Percentiles rank a stretch among this genome's conserved stretches.
Evolutionary conservation across 2,329 filamentous ascomycete species (phyloP).

Genomic region (Aspergillus neoniger): DNA sequence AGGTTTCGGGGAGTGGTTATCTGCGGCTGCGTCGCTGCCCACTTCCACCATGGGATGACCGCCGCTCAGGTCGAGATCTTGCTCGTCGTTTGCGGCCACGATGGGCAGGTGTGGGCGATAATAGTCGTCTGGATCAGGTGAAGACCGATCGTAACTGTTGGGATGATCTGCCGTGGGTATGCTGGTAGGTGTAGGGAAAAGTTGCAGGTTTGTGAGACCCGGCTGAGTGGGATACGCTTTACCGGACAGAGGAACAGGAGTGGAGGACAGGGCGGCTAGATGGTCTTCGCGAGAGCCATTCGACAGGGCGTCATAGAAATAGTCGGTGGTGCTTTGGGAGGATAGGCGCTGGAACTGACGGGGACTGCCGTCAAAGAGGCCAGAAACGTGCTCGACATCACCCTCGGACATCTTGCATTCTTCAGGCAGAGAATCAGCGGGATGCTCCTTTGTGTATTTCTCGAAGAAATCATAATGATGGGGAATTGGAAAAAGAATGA

Average conservation of each 20-base stretch:
- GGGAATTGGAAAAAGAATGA: not conserved
- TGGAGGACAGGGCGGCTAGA: slow-evolving; percentile 28
- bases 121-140: slow-evolving; percentile 54
- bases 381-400: slow-evolving; percentile 44
- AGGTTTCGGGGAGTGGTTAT: slow-evolving; percentile 16
- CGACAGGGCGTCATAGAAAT: slow-evolving; percentile 27
- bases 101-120: slow-evolving; percentile 50
- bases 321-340: slow-evolving; percentile 27
- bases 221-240: slow-evolving; percentile 23
- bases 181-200: slow-evolving; percentile 21
- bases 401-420: slow-evolving; percentile 48
- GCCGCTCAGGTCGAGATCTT: slow-evolving; percentile 14
- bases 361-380: slow-evolving; percentile 34
- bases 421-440: slow-evolving; percentile 31
- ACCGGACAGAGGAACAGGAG: slow-evolving; percentile 21
- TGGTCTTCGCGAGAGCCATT: slow-evolving; percentile 29
- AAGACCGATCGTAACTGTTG: slow-evolving; percentile 29
- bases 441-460: slow-evolving; percentile 2
- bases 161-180: slow-evolving; percentile 23
- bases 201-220: slow-evolving; percentile 24
- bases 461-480: not conserved
- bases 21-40: slow-evolving; percentile 26
- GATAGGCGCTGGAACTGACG: slow-evolving; percentile 36
- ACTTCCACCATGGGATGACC: slow-evolving; percentile 23
- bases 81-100: slow-evolving; percentile 33